Evolutionary conservation across 768 basidiomycete species (phyloP).

Genomic region (Amanita pseudoporphyria): DNA sequence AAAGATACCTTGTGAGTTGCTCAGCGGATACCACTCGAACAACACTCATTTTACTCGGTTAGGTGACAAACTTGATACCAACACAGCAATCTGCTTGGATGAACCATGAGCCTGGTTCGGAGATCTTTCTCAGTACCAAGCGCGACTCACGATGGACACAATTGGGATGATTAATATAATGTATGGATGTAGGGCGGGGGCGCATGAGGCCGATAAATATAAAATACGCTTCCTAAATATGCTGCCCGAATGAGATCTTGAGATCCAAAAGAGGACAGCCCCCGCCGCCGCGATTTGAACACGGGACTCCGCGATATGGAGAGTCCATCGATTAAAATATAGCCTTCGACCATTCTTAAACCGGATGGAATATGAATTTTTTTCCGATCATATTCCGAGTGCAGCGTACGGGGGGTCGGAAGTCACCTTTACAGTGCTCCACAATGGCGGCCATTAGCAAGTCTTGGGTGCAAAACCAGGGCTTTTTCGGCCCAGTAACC

Average conservation of each 20-base stretch:
- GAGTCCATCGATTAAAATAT: too few species aligned
- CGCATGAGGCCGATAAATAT: conserved; percentile 2
- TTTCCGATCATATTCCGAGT: too few species aligned
- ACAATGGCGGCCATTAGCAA: conserved; percentile 25
- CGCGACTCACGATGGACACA: conserved; percentile 57
- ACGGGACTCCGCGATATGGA: conserved; percentile 8
- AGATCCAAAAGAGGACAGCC: background rate
- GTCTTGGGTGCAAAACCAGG: conserved; percentile 26
- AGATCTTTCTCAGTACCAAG: conserved; percentile 63
- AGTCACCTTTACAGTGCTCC: background rate
- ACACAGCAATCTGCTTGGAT: conserved; percentile 67
- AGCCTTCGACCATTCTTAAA: too few species aligned
- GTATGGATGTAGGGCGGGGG: background rate
- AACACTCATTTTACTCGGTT: conserved; percentile 1
- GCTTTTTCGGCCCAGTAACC: conserved; percentile 56
- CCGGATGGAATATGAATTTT: too few species aligned
- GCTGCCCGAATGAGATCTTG: too few species aligned
- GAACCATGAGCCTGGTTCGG: conserved; percentile 43
- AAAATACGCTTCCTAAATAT: too few species aligned
- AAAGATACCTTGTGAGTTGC: conserved; percentile 54
- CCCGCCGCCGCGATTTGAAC: conserved; percentile 8
- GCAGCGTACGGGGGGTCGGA: too few species aligned
- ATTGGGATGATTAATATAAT: conserved; percentile 13
- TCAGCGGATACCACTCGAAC: background rate
- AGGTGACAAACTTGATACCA: conserved; percentile 65